Base-by-base conservation (phyloP, 805 yeast species). In the Yarrowia hollandica region DNA sequence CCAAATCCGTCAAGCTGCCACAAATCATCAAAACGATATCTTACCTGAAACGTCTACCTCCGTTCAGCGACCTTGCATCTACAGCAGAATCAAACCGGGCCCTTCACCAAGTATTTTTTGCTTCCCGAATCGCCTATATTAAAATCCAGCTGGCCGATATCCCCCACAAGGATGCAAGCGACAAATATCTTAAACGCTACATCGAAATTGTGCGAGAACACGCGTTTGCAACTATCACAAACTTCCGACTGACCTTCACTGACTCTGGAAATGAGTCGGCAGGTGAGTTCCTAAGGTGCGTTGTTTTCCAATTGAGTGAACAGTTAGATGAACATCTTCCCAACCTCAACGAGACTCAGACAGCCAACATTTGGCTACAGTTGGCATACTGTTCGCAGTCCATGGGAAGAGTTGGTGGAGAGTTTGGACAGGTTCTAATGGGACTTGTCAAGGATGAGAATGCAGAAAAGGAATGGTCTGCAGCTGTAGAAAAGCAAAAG, bases 361-460 rank as follows among this genome's bases (percentile, higher is more conserved):
- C 68, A 28, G 86, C 86, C 60, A 87, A 92, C 0, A 74, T 90
- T 19, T 80, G 91, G 63, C 73, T 92, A 30, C 99, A 92, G 71
- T 72, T 91, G 34, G 83, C 89, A 0, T 92, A 91, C 72, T 88
- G 96, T 64, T 86, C 96, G n/a, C 90, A 86, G 68, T 85, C 96
- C 33, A 75, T 92, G 56, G 84, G 86, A 1, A 76, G 90, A 62
- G 81, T 82, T 18, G 85, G 88, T 12, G 82, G 82, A 3, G 88
- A 86, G 65, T 88, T 88, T 69, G 85, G 88, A 72, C 69, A 71
- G 10, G 31, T 64, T 4, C 60, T 67, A 5, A 67, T 63, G 31
- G 61, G 76, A 1, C 23, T 63, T 7, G 64, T 62, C 31, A 50
- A 57, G 18, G 60, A 60, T 5, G 63, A 65, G 5, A 57, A 69